phyloP scores from a whole-genome alignment of 257 asterid species.

The Ophiorrhiza pumila region DNA sequence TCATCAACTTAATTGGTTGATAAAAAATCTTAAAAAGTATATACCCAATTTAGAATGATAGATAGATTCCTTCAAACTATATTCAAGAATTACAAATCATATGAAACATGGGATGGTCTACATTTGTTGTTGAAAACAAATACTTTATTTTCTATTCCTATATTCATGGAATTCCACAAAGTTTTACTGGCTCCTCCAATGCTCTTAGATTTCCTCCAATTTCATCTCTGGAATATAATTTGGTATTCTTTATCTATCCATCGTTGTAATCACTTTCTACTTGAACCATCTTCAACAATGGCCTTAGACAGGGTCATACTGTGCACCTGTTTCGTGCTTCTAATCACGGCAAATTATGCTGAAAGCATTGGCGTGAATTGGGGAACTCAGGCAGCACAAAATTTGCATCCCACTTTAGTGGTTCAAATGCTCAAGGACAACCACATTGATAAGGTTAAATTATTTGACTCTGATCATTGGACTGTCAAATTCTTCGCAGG shows the following conservation, averaged over 20 bases:
- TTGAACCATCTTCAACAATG: conserved; percentile 12
- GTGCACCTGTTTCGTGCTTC: conserved; percentile 5
- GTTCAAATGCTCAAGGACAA: conserved; percentile 65
- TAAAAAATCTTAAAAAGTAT: no score
- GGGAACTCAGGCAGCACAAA: conserved; percentile 74
- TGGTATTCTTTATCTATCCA: neutral
- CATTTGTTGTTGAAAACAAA: neutral
- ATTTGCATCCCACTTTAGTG: conserved; percentile 34
- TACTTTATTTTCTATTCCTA: neutral
- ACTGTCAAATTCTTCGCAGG: conserved; percentile 50
- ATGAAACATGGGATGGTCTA: no score
- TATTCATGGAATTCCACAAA: neutral
- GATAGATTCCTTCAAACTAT: no score
- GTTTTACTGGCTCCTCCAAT: neutral
- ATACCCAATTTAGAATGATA: no score
- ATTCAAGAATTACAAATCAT: no score
- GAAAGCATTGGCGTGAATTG: conserved; percentile 68
- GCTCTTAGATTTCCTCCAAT: neutral
- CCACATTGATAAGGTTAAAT: conserved; percentile 45
- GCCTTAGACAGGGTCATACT: neutral
- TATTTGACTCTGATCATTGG: conserved; percentile 67
- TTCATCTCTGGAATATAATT: neutral
- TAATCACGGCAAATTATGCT: neutral
- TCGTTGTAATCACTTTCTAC: neutral
- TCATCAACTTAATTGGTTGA: no score